Percentiles rank a stretch among this genome's conserved stretches.
phyloP scores from a whole-genome alignment of 2,329 filamentous ascomycete species.

The Cladosporium oxysporum region DNA sequence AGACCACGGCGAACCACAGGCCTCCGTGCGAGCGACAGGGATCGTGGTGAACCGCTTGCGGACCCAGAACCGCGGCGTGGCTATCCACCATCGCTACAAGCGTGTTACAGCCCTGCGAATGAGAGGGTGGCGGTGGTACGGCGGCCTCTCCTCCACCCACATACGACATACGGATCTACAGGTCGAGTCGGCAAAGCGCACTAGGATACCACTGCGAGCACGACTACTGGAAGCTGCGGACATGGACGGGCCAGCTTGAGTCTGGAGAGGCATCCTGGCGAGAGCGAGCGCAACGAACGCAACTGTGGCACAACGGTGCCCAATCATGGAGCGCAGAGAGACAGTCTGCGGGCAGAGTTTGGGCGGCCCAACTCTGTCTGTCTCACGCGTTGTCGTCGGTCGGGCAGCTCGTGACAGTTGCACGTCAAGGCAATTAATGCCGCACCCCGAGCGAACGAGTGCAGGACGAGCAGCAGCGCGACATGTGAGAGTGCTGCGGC shows the following conservation, averaged over 20 bases:
- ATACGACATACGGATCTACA: not conserved
- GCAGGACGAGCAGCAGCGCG: not conserved
- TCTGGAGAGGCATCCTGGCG: not conserved
- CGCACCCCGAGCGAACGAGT: not conserved
- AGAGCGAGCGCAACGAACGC: not conserved
- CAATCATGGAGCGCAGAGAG: slow-evolving; percentile 1
- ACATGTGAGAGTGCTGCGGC: not conserved
- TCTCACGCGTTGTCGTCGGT: not conserved
- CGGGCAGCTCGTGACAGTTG: slow-evolving; percentile 4
- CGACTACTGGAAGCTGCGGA: not conserved
- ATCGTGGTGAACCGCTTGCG: slow-evolving; percentile 5
- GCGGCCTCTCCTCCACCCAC: not conserved
- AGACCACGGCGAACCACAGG: not conserved
- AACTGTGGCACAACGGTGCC: slow-evolving; percentile 5
- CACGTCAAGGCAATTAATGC: slow-evolving; percentile 8
- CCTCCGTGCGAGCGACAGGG: not conserved
- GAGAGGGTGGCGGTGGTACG: slow-evolving; percentile 10
- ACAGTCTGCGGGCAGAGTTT: slow-evolving; percentile 12
- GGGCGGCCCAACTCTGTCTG: slow-evolving; percentile 11
- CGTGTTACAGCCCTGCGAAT: slow-evolving; percentile 19
- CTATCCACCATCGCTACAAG: not conserved
- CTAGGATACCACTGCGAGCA: not conserved
- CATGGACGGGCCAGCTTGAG: not conserved
- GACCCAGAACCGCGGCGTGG: slow-evolving; percentile 8
- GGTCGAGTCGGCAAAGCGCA: not conserved